Conservation (phyloP, 306 rosid genomes). For the Corylus avellana region DNA sequence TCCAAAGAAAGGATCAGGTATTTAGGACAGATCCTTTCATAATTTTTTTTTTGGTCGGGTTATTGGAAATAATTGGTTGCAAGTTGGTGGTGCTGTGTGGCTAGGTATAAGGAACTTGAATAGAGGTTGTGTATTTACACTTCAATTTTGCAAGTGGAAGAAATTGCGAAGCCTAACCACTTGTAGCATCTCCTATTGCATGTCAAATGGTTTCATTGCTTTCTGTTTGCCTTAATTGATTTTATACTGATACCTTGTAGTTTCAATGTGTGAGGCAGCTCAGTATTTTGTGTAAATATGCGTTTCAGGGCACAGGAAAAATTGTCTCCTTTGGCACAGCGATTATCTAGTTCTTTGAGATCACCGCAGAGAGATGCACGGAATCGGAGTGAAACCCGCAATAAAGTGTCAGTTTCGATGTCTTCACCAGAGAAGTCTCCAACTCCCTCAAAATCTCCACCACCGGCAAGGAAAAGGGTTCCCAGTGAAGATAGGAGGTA, state of each 20-base stretch:
- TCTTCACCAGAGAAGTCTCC: slow-evolving; percentile 50
- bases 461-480: slow-evolving; percentile 39
- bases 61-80: not conserved
- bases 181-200: not conserved
- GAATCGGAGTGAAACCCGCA: slow-evolving; percentile 31
- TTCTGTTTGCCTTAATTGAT: not conserved
- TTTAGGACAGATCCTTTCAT: not conserved
- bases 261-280: not conserved
- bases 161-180: not conserved
- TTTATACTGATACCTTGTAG: not conserved
- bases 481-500: slow-evolving; percentile 60
- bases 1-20: slow-evolving; percentile 62
- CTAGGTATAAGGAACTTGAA: not conserved
- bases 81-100: not conserved
- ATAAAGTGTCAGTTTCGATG: slow-evolving; percentile 37
- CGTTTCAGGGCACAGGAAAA: slow-evolving; percentile 47
- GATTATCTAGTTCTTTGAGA: slow-evolving; percentile 44
- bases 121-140: not conserved
- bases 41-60: not conserved
- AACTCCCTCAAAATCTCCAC: slow-evolving; percentile 44
- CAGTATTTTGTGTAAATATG: slow-evolving; percentile 18
- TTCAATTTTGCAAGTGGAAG: not conserved
- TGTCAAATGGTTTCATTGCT: not conserved
- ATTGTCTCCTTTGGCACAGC: slow-evolving; percentile 31
- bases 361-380: slow-evolving; percentile 39